Evolutionary conservation across 108 stramenopile species (phyloP), one percentile per base, ranked within the genome.

Genomic region (Cyclostephanos invisitatus): DNA sequence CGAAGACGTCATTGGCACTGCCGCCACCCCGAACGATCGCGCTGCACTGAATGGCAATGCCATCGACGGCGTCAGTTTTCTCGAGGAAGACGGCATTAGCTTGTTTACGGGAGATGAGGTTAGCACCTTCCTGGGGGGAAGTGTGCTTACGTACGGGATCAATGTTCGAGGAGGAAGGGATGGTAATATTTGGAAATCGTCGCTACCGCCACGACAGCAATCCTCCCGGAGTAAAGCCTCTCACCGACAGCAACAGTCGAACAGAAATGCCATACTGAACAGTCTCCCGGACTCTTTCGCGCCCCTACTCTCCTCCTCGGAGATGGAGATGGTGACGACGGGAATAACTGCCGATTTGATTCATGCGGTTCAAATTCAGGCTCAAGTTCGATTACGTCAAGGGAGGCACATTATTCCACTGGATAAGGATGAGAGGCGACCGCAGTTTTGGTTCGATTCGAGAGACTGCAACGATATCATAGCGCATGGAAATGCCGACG

Each of bases 221-320:
- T 48, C 44, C 2, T 68, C 62, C 29, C 62, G 44, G 32, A 49
- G 36, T 36, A 47, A 72, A 49, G 37, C 21, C 37, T 8, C 51
- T 36, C 14, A 62, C 8, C 70, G 35, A 57, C 14, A 62, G 56
- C 72, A 58, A 68, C 67, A 63, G 48, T 68, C 47, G 3, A 60
- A 36, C 12, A 70, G 35, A 47, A 75, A 59, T 28, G 42, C 55
- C 17, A 64, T 53, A 38, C 53, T 68, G 28, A 60, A 80, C 28
- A 90, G 89, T 67, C 80, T 91, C 10, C 91, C 94, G 22, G 91
- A 93, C 72, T 88, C 87, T 46, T 95, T 95, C 83, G 94, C 94
- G 32, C 94, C 94, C 0, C 78, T 95, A 7, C 77, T 95, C 12
- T 90, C 89, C 7, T 91, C 90, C 6, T 89, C 88, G 14, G 88